phyloP scores from a whole-genome alignment of 257 asterid species.

The Solanum arcanum region DNA sequence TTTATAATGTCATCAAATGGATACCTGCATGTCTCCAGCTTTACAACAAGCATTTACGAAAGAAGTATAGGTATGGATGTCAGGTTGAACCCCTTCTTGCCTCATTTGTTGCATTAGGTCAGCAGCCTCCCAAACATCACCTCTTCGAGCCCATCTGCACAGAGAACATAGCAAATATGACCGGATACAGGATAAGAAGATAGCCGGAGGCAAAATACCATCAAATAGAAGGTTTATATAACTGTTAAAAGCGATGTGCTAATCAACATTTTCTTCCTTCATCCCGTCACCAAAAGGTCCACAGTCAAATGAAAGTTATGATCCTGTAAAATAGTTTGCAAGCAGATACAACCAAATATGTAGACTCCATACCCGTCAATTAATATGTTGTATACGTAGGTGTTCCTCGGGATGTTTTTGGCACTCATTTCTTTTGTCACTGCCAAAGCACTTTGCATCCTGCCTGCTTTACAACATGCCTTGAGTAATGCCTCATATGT shows the following conservation, averaged over 20 bases:
- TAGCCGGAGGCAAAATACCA: neutral
- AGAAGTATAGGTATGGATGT: slow-evolving; percentile 92
- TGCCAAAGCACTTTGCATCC: slow-evolving; percentile 99
- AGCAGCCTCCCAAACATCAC: slow-evolving; percentile 99
- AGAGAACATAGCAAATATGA: neutral
- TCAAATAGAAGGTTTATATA: neutral
- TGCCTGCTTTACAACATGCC: slow-evolving; percentile 98
- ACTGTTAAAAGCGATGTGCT: neutral
- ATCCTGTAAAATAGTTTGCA: neutral
- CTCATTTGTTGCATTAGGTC: slow-evolving; percentile 99
- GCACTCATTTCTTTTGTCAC: slow-evolving; percentile 87
- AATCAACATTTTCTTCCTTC: neutral
- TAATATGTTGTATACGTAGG: slow-evolving; percentile 83
- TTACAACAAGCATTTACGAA: slow-evolving; percentile 90
- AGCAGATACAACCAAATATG: neutral
- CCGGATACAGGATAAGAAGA: neutral
- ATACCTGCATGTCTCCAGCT: slow-evolving; percentile 96
- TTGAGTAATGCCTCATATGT: slow-evolving; percentile 92
- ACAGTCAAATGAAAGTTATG: neutral
- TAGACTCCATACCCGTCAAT: slow-evolving; percentile 72
- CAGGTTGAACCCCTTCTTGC: slow-evolving; percentile 82
- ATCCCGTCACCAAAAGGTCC: neutral
- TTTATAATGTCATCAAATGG: neutral
- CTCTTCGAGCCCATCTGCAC: slow-evolving; percentile 97
- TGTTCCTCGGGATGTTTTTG: slow-evolving; percentile 69